Evolutionary conservation across 1,284 basidiomycete genomes (phyloP).

Genomic region (Naganishia sp.): DNA sequence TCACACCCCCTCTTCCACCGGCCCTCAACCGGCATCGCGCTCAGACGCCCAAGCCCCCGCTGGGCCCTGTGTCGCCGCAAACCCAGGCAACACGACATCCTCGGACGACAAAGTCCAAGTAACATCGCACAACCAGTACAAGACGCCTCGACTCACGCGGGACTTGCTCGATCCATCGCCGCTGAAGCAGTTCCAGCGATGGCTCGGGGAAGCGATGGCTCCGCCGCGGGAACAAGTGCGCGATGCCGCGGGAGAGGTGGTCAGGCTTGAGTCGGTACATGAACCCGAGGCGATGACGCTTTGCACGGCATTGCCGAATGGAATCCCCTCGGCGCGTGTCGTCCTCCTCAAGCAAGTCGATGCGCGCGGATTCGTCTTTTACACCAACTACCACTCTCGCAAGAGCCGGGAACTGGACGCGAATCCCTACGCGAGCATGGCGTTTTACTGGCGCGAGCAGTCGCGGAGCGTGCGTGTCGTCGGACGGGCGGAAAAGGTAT

Average conservation of each 20-base stretch:
- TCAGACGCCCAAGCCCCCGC: constrained; percentile 20
- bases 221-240: constrained; percentile 34
- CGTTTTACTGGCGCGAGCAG: constrained; percentile 90
- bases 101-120: constrained; percentile 54
- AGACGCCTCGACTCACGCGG: constrained; percentile 64
- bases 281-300: constrained; percentile 89
- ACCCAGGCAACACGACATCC: background rate
- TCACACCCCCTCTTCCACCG: constrained; percentile 12
- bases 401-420: constrained; percentile 78
- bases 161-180: constrained; percentile 67
- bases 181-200: constrained; percentile 75
- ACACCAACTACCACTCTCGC: constrained; percentile 91
- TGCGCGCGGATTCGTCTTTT: constrained; percentile 85
- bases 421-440: constrained; percentile 77
- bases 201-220: constrained; percentile 69
- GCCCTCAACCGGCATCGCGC: constrained; percentile 8
- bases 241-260: constrained; percentile 33
- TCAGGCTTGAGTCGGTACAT: constrained; percentile 56
- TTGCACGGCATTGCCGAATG: constrained; percentile 63
- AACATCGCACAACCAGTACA: constrained; percentile 73
- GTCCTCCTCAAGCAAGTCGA: constrained; percentile 92
- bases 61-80: constrained; percentile 7
- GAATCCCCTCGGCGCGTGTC: constrained; percentile 81
- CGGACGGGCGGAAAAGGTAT: constrained; percentile 78
- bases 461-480: constrained; percentile 80